Base-by-base conservation (phyloP, 1,284 basidiomycete genomes). In the Fomes fomentarius region DNA sequence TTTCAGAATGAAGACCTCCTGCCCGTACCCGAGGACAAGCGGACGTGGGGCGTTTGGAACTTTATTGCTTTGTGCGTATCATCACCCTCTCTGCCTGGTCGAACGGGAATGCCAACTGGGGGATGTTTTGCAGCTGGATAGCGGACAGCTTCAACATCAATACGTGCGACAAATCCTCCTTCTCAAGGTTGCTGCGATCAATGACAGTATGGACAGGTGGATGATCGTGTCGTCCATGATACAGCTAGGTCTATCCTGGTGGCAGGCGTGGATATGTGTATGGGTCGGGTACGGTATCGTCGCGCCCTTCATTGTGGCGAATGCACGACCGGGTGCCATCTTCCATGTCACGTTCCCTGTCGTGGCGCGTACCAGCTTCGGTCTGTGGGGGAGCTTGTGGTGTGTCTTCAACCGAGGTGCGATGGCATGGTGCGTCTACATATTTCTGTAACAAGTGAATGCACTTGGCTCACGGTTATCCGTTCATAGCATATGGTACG, bases 341-440 rank as follows among this genome's bases (percentile, higher is more conserved):
- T 85, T 85, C 65, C 89, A 91, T 66, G 73, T 93, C 64, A 89
- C 85, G 8, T 95, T 94, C 71, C 91, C 91, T 1, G 85, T 92
- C 26, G 87, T 93, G 17, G 80, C 83, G 22, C 80, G 89, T 31
- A 85, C 84, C 12, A 88, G 84, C 50, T 94, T 94, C 66, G 93
- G 93, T 14, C 69, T 93, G n/a, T 91, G 84, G 74, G 91, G 91
- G 12, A 86, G 84, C 46, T 68, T 93, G 39, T 93, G 93, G 93
- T 88, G 89, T 52, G 83, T 89, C 1, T 87, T 94, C 71, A 91
- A 91, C 71, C 80, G 91, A 22, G 86, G 84, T 31, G 87, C 76
- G 7, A 93, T 91, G 85, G 84, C 88, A 17, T 88, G 86, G 79
- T 90, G 48, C 69, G 83, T 69, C 42, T 50, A 43, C 28, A 1